A percentile compares a stretch with the other conserved stretches of the same genome.
Conservation (phyloP, 2,329 filamentous ascomycete species). For the Verticillium zaregamsianum region DNA sequence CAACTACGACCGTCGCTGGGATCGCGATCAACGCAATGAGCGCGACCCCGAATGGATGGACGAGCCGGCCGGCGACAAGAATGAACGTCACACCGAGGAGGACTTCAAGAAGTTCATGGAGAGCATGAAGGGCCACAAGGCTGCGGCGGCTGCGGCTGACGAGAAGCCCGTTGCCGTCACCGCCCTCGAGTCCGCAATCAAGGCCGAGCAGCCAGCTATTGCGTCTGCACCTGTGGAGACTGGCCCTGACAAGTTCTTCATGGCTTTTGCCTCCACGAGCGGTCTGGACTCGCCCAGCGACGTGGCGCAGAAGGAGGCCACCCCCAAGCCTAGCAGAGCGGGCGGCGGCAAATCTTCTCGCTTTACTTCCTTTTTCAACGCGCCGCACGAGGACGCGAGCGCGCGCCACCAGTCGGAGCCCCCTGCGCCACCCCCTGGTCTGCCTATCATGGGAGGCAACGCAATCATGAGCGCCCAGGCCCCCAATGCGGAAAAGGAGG, state of each 20-base stretch:
- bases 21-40: conserved; percentile 59
- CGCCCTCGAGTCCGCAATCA: conserved; percentile 30
- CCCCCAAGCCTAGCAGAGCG: conserved; percentile 49
- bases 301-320: conserved; percentile 35
- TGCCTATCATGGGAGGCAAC: neutral
- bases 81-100: conserved; percentile 73
- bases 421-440: conserved; percentile 26
- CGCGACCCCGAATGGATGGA: conserved; percentile 92
- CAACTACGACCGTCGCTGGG: conserved; percentile 47
- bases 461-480: neutral
- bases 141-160: conserved; percentile 27
- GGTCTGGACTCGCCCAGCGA: conserved; percentile 46
- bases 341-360: conserved; percentile 65
- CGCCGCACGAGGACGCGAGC: conserved; percentile 22
- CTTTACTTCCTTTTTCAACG: conserved; percentile 77
- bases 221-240: conserved; percentile 61
- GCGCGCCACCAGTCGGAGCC: neutral
- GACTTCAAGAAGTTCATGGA: conserved; percentile 96
- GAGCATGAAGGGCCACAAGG: conserved; percentile 70
- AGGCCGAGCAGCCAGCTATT: conserved; percentile 49
- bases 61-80: conserved; percentile 63
- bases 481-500: conserved; percentile 71
- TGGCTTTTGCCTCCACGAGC: conserved; percentile 41
- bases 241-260: conserved; percentile 76
- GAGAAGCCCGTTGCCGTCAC: conserved; percentile 28